Evolutionary conservation across 2,329 filamentous ascomycete species (phyloP).

Genomic region (Penicillium sp.): DNA sequence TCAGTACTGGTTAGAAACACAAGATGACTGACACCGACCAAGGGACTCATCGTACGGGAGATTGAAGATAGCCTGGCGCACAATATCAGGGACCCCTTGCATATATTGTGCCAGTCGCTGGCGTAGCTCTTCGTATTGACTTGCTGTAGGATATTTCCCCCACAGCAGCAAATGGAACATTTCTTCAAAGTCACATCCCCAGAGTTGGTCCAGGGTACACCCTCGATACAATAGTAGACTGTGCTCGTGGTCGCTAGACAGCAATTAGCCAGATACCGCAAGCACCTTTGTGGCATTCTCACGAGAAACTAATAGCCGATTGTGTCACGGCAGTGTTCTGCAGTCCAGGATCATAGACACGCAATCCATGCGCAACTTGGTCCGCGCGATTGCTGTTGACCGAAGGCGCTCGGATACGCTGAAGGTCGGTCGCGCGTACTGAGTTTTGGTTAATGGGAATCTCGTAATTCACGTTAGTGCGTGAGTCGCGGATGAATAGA

Average conservation of each 20-base stretch:
- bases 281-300: background rate
- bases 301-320: constrained; percentile 35
- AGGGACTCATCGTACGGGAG: constrained; percentile 24
- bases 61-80: constrained; percentile 21
- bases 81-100: constrained; percentile 20
- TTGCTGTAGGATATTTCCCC: constrained; percentile 25
- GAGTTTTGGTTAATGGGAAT: constrained; percentile 32
- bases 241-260: constrained; percentile 28
- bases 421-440: constrained; percentile 29
- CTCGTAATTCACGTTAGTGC: constrained; percentile 27
- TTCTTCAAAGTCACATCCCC: constrained; percentile 33
- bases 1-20: background rate
- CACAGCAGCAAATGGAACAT: constrained; percentile 34
- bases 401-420: constrained; percentile 24
- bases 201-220: constrained; percentile 30
- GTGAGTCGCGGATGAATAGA: constrained; percentile 28
- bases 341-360: constrained; percentile 35
- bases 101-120: constrained; percentile 22
- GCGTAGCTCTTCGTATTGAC: constrained; percentile 20
- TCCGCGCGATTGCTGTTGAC: constrained; percentile 20
- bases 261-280: background rate
- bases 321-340: constrained; percentile 34
- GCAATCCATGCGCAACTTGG: constrained; percentile 27
- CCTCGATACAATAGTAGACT: constrained; percentile 31
- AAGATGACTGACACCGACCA: no score